Percentiles rank a stretch among this genome's conserved stretches.
Conservation (phyloP, 345 rosid genomes). For the Citrus mangshanensis region DNA sequence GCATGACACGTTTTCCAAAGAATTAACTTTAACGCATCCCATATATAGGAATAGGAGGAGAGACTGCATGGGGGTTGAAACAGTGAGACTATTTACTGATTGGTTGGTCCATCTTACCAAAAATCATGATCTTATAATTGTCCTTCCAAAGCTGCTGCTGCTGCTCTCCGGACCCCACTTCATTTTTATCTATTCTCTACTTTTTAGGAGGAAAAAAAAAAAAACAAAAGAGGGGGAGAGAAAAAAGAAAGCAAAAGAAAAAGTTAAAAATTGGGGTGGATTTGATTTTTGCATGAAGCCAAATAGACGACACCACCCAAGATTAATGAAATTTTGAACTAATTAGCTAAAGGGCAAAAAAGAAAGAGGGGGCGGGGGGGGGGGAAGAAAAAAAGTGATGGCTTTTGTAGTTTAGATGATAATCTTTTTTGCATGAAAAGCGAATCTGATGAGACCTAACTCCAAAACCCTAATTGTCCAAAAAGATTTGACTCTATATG, state of each 20-base stretch:
- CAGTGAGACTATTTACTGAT: conserved; percentile 2
- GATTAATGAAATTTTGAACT: not conserved
- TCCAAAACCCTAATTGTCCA: conserved; percentile 9
- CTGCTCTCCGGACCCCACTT: conserved; percentile 28
- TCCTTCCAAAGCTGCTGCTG: conserved; percentile 33
- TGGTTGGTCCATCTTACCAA: conserved; percentile 51
- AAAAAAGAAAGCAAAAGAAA: not conserved
- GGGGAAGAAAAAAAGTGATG: not conserved
- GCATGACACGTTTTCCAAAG: conserved; percentile 55
- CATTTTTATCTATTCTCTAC: conserved; percentile 23
- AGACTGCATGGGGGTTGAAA: conserved; percentile 54
- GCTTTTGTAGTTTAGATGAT: not conserved
- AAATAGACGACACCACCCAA: conserved; percentile 11
- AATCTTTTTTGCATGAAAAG: conserved; percentile 16
- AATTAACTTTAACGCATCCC: no score
- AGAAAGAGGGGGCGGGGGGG: not conserved
- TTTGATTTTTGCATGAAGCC: conserved; percentile 26
- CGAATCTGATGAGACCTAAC: conserved; percentile 31
- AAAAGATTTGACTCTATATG: conserved; percentile 18
- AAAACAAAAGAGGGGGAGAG: not conserved
- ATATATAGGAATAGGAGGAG: conserved; percentile 27
- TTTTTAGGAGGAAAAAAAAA: conserved; percentile 18
- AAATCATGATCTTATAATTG: conserved; percentile 84
- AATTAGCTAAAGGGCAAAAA: not conserved
- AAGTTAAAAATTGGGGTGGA: conserved; percentile 10